Base-by-base conservation (phyloP, 371 early-diverging fungal species). In the Mortierella sp. region DNA sequence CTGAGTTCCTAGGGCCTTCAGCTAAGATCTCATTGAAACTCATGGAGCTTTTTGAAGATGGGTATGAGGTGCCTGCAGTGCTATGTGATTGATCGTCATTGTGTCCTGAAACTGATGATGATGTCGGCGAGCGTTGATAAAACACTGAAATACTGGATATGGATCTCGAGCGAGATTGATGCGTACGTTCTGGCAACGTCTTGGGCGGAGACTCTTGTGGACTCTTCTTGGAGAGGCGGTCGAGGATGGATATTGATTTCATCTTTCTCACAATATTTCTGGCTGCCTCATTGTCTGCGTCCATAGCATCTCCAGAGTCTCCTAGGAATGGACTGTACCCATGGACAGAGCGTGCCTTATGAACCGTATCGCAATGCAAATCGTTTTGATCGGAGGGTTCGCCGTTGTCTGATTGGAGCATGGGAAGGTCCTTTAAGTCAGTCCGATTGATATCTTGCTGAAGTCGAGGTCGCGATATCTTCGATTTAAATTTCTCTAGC, bases 111-210 rank as follows among this genome's bases (percentile, higher is more conserved):
- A 47, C 23, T 5, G 75, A 65, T 0, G 66, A 62, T 0, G 62
- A 50, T 1, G 66, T 68, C 9, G 56, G 29, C 7, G 75, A 69
- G 30, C 62, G 60, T 25, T 68, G 75, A 6, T 61, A 57, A 29
- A 74, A 43, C 0, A 52, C 52, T 0, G 75, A 68, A 1, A 69
- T 7, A 16, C 57, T 69, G 46, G 75, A 69, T 26, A 74, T 58
- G 52, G 75, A 74, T 43, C 65, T 63, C 0, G 75, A 68, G 23
- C 75, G 60, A 11, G 65, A 21, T 19, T 74, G 75, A 47, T 64
- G 62, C 5, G 55, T 19, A 1, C 64, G 62, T 14, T 68, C 68
- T 15, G 48, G 43, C 15, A 30, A 23, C 9, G 47, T 48, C 3
- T 29, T 11, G 7, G 52, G 7, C 5, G 29, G 19, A 1, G 51